A percentile compares a stretch with the other conserved stretches of the same genome.
Conservation (phyloP, 139 green algal species). For the Bryopsis sp. region DNA sequence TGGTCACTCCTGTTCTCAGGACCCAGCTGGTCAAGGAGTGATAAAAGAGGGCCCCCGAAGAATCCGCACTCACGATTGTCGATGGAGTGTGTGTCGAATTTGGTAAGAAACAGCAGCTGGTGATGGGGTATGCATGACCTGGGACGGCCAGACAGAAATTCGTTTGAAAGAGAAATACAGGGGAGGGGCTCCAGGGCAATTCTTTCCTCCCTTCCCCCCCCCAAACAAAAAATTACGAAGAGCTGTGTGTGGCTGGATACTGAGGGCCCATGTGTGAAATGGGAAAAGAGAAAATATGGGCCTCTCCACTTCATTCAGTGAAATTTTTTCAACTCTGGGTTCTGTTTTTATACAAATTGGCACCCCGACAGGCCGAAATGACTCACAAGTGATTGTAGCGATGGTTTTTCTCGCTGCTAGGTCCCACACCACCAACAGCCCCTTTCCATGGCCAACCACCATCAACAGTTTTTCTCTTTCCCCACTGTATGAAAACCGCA, state of each 20-base stretch:
- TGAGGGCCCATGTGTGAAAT: no score
- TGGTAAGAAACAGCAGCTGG: background rate
- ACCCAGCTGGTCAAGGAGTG: conserved; percentile 10
- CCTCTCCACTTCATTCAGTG: no score
- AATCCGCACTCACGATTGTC: background rate
- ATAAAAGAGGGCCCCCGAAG: background rate
- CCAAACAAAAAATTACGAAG: no score
- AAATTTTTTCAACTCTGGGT: no score
- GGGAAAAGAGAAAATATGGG: no score
- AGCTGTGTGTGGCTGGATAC: no score
- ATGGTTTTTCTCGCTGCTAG: background rate
- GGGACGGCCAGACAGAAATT: background rate
- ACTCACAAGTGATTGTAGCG: background rate
- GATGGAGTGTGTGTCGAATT: background rate
- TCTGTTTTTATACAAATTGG: no score
- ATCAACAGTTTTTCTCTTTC: background rate
- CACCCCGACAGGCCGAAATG: background rate
- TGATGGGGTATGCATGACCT: background rate
- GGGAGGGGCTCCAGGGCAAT: no score
- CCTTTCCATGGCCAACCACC: conserved; percentile 1
- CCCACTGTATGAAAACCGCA: no score
- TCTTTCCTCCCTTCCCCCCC: no score
- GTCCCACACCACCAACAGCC: background rate
- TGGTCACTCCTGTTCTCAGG: background rate
- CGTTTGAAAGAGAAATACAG: no score